Percentiles rank a stretch among this genome's conserved stretches.
Evolutionary conservation across 2,329 filamentous ascomycete species (phyloP).

Genomic region (Fusarium clavum): DNA sequence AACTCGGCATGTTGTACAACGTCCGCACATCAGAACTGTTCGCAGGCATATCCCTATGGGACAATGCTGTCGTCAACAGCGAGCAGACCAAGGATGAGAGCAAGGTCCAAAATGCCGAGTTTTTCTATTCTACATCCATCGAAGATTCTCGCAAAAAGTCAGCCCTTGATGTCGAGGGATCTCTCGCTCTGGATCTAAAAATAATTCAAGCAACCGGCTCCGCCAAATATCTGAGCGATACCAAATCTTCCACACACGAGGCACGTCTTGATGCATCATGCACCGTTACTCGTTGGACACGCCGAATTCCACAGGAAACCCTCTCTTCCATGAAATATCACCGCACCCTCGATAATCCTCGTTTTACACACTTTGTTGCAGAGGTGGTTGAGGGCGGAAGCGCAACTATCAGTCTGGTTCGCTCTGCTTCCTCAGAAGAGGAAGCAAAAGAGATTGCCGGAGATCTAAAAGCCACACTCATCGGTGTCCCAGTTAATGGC

Average conservation of each 20-base stretch:
- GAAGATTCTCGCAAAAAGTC: conserved; percentile 7
- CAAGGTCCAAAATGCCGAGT: conserved; percentile 5
- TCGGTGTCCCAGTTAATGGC: conserved; percentile 1
- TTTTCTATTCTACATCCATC: conserved; percentile 3
- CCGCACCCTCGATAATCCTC: neutral
- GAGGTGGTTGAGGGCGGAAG: conserved; percentile 4
- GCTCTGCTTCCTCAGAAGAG: conserved; percentile 1
- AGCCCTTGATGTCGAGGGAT: neutral
- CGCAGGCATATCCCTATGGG: conserved; percentile 1
- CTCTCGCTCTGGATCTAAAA: neutral
- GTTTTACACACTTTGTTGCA: conserved; percentile 4
- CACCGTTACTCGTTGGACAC: conserved; percentile 3
- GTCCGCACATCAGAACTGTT: conserved; percentile 2
- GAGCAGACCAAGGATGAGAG: neutral
- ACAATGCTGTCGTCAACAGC: neutral
- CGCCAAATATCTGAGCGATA: conserved; percentile 4
- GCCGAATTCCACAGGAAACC: conserved; percentile 1
- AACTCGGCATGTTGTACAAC: conserved; percentile 4
- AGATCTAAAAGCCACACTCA: neutral
- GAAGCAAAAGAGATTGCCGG: neutral
- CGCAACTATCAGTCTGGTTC: neutral
- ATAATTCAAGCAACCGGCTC: conserved; percentile 2
- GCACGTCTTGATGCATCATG: conserved; percentile 5
- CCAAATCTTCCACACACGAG: conserved; percentile 2
- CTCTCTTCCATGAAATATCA: conserved; percentile 6